Percentiles rank a stretch among this genome's conserved stretches.
Conservation (phyloP, 179 eudicot genomes). For the Amaranthus tricolor region DNA sequence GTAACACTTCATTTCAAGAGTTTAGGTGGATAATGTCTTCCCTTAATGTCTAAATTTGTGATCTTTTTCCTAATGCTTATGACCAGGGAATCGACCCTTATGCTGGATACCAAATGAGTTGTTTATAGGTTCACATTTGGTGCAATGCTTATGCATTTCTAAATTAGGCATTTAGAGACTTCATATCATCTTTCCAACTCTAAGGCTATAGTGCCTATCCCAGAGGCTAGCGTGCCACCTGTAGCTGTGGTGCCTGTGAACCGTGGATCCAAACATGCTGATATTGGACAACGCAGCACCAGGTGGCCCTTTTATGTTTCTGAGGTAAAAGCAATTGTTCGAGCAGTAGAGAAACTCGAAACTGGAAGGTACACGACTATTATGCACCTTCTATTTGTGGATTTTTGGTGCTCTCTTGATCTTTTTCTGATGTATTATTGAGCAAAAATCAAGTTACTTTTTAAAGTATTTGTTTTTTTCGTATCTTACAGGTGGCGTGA, state of each 20-base stretch:
- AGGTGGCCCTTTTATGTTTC: conserved; percentile 91
- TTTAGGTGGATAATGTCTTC: no score
- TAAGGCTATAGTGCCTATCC: conserved; percentile 62
- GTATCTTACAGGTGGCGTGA: conserved; percentile 93
- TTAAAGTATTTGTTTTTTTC: conserved; percentile 3
- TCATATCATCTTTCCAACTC: conserved; percentile 32
- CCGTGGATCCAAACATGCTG: conserved; percentile 58
- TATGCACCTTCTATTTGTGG: neutral
- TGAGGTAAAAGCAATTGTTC: conserved; percentile 97
- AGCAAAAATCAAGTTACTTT: neutral
- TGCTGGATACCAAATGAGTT: no score
- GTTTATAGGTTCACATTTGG: no score
- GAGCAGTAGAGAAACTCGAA: conserved; percentile 91
- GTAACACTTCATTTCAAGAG: no score
- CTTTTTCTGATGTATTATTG: neutral
- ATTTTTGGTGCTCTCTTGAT: neutral
- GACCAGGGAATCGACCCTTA: no score
- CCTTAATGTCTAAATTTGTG: no score
- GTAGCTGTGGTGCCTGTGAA: conserved; percentile 58
- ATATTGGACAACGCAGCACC: conserved; percentile 81
- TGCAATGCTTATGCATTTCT: no score
- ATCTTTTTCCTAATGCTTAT: no score
- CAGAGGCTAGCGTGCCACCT: conserved; percentile 47
- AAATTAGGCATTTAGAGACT: no score
- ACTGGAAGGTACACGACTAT: conserved; percentile 72